phyloP scores from a whole-genome alignment of 495 filamentous ascomycete species.

The Hypoxylon lenormandii region DNA sequence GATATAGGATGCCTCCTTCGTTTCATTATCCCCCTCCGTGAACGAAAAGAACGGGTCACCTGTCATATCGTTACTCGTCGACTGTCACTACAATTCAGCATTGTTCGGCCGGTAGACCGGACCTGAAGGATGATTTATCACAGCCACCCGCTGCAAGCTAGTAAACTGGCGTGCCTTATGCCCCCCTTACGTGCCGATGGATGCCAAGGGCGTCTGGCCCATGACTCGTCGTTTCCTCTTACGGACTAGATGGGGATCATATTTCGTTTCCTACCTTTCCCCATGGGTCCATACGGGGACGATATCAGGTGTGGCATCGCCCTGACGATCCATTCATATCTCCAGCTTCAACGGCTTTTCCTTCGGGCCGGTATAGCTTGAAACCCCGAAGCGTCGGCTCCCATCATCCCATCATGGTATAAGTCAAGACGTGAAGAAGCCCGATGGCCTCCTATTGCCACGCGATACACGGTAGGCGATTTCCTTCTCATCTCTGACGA shows the following conservation, averaged over 20 bases:
- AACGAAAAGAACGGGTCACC: background rate
- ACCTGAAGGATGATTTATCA: slow-evolving; percentile 27
- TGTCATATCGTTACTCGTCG: background rate
- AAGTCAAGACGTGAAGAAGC: slow-evolving; percentile 9
- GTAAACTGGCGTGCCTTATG: slow-evolving; percentile 9
- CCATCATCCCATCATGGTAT: background rate
- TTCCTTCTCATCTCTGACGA: slow-evolving; percentile 3
- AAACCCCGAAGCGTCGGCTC: slow-evolving; percentile 15
- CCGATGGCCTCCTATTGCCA: slow-evolving; percentile 8
- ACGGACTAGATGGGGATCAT: slow-evolving; percentile 28
- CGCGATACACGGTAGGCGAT: slow-evolving; percentile 7
- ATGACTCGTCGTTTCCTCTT: slow-evolving; percentile 37
- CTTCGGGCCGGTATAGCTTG: slow-evolving; percentile 13
- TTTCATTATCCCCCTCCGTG: slow-evolving; percentile 5
- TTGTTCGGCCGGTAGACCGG: slow-evolving; percentile 11
- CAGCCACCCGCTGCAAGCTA: slow-evolving; percentile 20
- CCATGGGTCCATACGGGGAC: slow-evolving; percentile 24
- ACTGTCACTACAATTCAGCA: slow-evolving; percentile 14
- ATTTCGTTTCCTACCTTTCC: slow-evolving; percentile 29
- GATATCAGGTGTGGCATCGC: slow-evolving; percentile 28
- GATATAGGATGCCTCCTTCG: slow-evolving; percentile 12
- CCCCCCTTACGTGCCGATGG: slow-evolving; percentile 3
- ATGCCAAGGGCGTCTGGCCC: slow-evolving; percentile 38
- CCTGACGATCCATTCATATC: slow-evolving; percentile 28
- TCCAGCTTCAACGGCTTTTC: slow-evolving; percentile 23